These are phyloP conservation scores for Spongispora temasekensis DNA, from an alignment of 1,284 basidiomycete species.

Conservation along the genomic window DNA sequence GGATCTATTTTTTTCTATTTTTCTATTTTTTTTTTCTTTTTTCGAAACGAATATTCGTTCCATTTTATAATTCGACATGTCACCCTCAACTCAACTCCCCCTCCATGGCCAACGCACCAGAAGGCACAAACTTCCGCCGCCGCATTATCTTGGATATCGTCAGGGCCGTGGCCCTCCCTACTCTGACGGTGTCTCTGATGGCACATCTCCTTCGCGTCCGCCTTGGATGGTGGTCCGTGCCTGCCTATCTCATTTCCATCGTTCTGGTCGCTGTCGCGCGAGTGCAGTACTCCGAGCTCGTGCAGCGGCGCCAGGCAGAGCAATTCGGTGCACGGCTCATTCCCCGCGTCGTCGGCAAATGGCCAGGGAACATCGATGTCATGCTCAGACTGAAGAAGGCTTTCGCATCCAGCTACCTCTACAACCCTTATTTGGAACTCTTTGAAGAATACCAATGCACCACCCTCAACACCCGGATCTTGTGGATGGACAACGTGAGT, in stretches of 20 bases:
- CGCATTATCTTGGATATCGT: constrained; percentile 29
- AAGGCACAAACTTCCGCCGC: constrained; percentile 22
- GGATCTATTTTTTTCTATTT: constrained; percentile 13
- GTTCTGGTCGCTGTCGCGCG: constrained; percentile 41
- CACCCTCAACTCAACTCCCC: not conserved
- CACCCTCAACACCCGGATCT: constrained; percentile 63
- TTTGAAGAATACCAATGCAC: constrained; percentile 70
- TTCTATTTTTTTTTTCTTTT: not conserved
- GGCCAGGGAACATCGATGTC: constrained; percentile 74
- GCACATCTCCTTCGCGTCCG: constrained; percentile 11
- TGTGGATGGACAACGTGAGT: constrained; percentile 67
- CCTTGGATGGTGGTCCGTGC: constrained; percentile 33
- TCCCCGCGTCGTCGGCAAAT: constrained; percentile 61
- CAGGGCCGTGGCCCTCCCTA: constrained; percentile 18
- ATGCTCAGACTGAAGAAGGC: constrained; percentile 55
- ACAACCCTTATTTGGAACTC: constrained; percentile 60
- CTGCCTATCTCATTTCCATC: constrained; percentile 43
- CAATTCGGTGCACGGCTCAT: constrained; percentile 52
- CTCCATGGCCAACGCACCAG: constrained; percentile 14
- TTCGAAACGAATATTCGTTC: constrained; percentile 20
- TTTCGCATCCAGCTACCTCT: constrained; percentile 58
- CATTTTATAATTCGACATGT: constrained; percentile 11
- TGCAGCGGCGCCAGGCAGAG: constrained; percentile 45
- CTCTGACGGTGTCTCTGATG: constrained; percentile 11
- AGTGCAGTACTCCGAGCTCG: constrained; percentile 36